A percentile compares a stretch with the other conserved stretches of the same genome.
These are phyloP conservation scores for Noccaea caerulescens DNA, from an alignment of 345 rosid species.

Conservation along the genomic window DNA sequence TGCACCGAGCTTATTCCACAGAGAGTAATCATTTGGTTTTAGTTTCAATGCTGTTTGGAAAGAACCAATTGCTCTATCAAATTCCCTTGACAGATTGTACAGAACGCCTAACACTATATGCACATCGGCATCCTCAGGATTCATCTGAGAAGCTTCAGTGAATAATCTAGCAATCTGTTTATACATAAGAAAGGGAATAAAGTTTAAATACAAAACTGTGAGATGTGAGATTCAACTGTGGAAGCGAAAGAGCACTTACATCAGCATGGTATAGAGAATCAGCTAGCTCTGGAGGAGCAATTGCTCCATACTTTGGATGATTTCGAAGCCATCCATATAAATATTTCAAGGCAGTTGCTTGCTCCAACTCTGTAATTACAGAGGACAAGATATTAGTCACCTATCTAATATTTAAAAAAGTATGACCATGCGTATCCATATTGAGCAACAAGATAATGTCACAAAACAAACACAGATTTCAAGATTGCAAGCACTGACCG, in stretches of 20 bases:
- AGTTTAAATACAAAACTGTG: slow-evolving; percentile 24
- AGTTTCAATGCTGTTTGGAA: slow-evolving; percentile 84
- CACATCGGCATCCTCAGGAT: slow-evolving; percentile 98
- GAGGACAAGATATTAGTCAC: slow-evolving; percentile 34
- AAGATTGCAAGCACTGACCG: slow-evolving; percentile 58
- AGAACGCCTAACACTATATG: slow-evolving; percentile 94
- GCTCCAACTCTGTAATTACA: slow-evolving; percentile 80
- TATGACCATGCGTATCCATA: not conserved
- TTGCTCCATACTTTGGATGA: slow-evolving; percentile 84
- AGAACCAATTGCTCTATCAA: slow-evolving; percentile 82
- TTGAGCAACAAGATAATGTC: slow-evolving; percentile 24
- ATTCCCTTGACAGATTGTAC: slow-evolving; percentile 89
- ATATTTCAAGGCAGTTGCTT: slow-evolving; percentile 89
- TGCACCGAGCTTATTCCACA: slow-evolving; percentile 99
- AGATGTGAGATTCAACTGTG: slow-evolving; percentile 17
- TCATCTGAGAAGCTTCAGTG: slow-evolving; percentile 81
- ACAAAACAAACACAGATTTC: slow-evolving; percentile 27
- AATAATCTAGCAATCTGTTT: slow-evolving; percentile 74
- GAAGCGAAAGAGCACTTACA: slow-evolving; percentile 55
- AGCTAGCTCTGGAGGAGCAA: slow-evolving; percentile 67
- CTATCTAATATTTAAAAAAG: slow-evolving; percentile 2
- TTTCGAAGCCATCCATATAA: slow-evolving; percentile 87
- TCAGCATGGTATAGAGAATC: slow-evolving; percentile 80
- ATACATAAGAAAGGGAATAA: slow-evolving; percentile 11
- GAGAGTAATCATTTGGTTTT: slow-evolving; percentile 95